These are phyloP conservation scores for Kodamaea sagamina DNA, from an alignment of 805 yeast species.

Conservation along the genomic window DNA sequence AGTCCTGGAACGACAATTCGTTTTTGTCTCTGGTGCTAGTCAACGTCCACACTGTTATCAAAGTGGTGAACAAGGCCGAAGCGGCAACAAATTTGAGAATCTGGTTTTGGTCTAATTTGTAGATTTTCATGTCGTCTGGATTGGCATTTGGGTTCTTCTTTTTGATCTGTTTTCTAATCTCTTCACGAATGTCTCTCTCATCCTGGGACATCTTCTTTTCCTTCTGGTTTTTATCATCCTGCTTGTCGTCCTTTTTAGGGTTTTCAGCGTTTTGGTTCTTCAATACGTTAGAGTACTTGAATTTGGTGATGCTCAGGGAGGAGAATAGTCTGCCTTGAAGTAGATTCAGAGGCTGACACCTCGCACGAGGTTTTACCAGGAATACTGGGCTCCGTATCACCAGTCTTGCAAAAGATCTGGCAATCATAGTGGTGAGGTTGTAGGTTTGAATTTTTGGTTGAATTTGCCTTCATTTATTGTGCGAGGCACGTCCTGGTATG, in stretches of 20 bases:
- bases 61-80: slow-evolving; percentile 22
- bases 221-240: slow-evolving; percentile 13
- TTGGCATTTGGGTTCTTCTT: slow-evolving; percentile 31
- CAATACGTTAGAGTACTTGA: neutral
- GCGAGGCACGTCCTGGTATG: neutral
- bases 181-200: slow-evolving; percentile 38
- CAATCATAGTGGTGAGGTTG: slow-evolving; percentile 2
- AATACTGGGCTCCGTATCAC: neutral
- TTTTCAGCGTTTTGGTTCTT: slow-evolving; percentile 13
- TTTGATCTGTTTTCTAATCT: slow-evolving; percentile 32
- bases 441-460: slow-evolving; percentile 1
- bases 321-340: neutral
- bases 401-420: slow-evolving; percentile 5
- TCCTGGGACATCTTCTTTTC: slow-evolving; percentile 23
- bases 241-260: slow-evolving; percentile 13
- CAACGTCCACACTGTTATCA: slow-evolving; percentile 23
- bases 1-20: slow-evolving; percentile 71
- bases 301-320: slow-evolving; percentile 1
- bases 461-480: neutral
- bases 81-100: slow-evolving; percentile 13
- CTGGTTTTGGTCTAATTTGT: slow-evolving; percentile 21
- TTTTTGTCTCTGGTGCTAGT: slow-evolving; percentile 21
- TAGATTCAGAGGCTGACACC: slow-evolving; percentile 6
- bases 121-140: slow-evolving; percentile 33
- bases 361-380: neutral